Base-by-base conservation (phyloP, 1,139 yeast species). In the Debaryomyces fabryi region DNA sequence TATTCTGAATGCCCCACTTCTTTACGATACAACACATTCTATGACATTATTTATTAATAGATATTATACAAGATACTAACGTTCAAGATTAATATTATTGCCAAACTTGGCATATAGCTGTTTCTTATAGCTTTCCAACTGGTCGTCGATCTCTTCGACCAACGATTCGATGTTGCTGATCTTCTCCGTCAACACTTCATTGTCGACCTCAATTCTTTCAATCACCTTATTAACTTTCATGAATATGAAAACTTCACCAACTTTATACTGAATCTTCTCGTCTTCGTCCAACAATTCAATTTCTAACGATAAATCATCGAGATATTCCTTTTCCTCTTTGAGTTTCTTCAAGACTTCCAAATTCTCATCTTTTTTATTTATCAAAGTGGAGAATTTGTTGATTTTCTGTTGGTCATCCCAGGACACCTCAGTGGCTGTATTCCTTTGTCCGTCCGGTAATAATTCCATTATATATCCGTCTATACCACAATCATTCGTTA, bases 381-480 rank as follows among this genome's bases (percentile, higher is more conserved):
- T 88, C 52, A 91, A 76, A 46, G 91, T 86, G 21, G 97, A 89
- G 62, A 93, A 93, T 63, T 83, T 82, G 66, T 93, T 93, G 71
- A 93, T 93, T 62, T 82, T 82, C 62, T 87, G 85, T 70, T 93
- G 99, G 65, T 93, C 98, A 51, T 82, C 91, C 83, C 92, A 88
- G 24, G 84, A 74, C 23, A 93, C 99, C 60, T 89, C 95, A 0
- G 82, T 61, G 18, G 74, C 79, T 16, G 83, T 85, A 63, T 88
- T 87, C 52, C 71, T 69, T 60, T 84, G 83, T 4, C 89, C 89
- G 58, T 82, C 81, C 3, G 90, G 89, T 52, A 85, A 73, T 56
- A 82, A 67, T 57, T 79, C 83, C 83, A 79, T 78, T 21, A 44
- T 53, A 27, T 39, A 7, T 27, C 16, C 16, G 25, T 35, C 35